phyloP scores from a whole-genome alignment of 2,329 filamentous ascomycete species.

The Cryphonectria nitschkei region DNA sequence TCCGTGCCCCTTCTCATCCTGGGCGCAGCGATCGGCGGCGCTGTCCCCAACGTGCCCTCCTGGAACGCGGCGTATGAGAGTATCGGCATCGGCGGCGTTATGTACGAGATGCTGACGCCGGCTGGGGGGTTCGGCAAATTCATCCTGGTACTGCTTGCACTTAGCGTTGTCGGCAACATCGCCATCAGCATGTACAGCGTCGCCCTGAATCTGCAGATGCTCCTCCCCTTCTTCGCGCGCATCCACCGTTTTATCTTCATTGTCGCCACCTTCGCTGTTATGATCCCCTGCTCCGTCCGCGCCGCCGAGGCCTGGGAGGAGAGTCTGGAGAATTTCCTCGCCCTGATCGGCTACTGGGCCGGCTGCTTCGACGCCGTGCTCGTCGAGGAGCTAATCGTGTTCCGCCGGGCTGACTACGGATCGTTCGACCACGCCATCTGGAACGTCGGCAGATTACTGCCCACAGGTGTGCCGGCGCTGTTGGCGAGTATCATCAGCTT shows the following conservation, averaged over 20 bases:
- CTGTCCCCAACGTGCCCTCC: conserved; percentile 46
- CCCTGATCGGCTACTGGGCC: conserved; percentile 63
- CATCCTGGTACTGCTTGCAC: conserved; percentile 49
- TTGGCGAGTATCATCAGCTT: conserved; percentile 50
- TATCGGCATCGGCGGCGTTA: conserved; percentile 49
- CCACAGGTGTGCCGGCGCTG: conserved; percentile 52
- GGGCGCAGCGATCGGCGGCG: conserved; percentile 55
- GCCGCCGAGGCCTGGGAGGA: conserved; percentile 61
- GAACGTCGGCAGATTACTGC: conserved; percentile 50
- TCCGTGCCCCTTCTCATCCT: conserved; percentile 54
- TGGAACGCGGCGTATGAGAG: conserved; percentile 47
- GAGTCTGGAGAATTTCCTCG: conserved; percentile 60
- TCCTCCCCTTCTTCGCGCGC: conserved; percentile 58
- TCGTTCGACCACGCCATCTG: conserved; percentile 52
- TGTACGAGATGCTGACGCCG: conserved; percentile 51
- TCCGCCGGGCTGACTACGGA: conserved; percentile 48
- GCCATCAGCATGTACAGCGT: conserved; percentile 44
- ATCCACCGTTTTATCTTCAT: conserved; percentile 63
- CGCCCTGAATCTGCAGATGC: conserved; percentile 53
- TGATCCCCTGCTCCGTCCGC: conserved; percentile 61
- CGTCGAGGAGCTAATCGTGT: conserved; percentile 51
- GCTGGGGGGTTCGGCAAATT: conserved; percentile 53
- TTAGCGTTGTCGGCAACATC: conserved; percentile 50
- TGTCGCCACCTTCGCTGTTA: conserved; percentile 59
- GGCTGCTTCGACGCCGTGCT: conserved; percentile 58